These are phyloP conservation scores for Stephania cephalantha DNA, from an alignment of 164 flowering plant species.

Conservation along the genomic window DNA sequence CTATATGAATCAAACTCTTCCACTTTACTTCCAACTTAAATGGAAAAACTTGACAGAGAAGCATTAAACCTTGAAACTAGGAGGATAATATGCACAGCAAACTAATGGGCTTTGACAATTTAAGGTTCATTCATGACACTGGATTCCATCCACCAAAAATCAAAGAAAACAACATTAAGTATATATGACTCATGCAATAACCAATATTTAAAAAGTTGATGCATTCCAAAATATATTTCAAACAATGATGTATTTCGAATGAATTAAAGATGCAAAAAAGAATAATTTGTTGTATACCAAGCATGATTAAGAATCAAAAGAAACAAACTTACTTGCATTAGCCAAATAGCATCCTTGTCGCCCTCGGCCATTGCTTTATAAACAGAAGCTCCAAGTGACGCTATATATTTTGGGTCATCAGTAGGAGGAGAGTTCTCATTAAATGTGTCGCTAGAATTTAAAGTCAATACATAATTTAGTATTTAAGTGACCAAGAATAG, in stretches of 20 bases:
- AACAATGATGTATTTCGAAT: background rate
- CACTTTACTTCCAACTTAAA: background rate
- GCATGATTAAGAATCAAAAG: background rate
- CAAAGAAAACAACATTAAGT: background rate
- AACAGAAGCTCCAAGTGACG: constrained; percentile 84
- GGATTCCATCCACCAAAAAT: too few relatives aligned
- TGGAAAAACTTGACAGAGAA: background rate
- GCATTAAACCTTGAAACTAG: background rate
- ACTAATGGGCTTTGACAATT: background rate
- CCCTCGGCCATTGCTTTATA: constrained; percentile 82
- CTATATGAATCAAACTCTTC: too few relatives aligned
- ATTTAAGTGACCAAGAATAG: background rate
- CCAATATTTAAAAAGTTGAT: background rate
- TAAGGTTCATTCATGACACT: background rate
- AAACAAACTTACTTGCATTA: constrained; percentile 77
- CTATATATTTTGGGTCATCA: constrained; percentile 67
- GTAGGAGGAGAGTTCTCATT: constrained; percentile 96
- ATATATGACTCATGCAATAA: background rate
- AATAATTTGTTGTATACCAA: background rate
- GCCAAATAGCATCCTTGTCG: constrained; percentile 83
- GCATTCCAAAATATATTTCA: background rate
- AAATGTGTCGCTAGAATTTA: constrained; percentile 77
- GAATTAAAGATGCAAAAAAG: background rate
- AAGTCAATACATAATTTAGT: background rate
- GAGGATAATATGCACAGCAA: too few relatives aligned